phyloP scores from a whole-genome alignment of 345 rosid species.

The Brassica incana region DNA sequence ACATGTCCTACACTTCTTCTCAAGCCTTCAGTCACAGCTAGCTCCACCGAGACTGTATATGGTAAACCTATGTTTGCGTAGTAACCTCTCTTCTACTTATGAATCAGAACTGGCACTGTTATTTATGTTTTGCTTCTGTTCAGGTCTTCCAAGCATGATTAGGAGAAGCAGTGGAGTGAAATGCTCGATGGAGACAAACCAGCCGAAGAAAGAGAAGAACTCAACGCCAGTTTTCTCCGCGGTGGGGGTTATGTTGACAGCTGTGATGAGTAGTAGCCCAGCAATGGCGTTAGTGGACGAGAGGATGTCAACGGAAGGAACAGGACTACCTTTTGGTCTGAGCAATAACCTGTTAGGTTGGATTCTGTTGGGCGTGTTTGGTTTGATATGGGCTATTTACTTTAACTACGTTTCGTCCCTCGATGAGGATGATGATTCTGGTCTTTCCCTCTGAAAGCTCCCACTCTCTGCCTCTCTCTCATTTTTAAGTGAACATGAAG shows the following conservation, averaged over 20 bases:
- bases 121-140: background rate
- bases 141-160: conserved; percentile 58
- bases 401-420: conserved; percentile 47
- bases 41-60: conserved; percentile 45
- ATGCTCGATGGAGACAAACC: conserved; percentile 43
- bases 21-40: conserved; percentile 36
- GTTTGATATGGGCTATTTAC: conserved; percentile 74
- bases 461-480: background rate
- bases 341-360: conserved; percentile 90
- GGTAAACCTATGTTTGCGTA: conserved; percentile 43
- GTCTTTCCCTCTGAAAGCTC: conserved; percentile 62
- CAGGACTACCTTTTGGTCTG: conserved; percentile 77
- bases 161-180: conserved; percentile 53
- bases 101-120: background rate
- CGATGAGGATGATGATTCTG: conserved; percentile 87
- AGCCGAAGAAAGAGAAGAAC: conserved; percentile 17
- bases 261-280: conserved; percentile 54
- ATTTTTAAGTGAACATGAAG: background rate
- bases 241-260: conserved; percentile 48
- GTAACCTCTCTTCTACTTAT: background rate
- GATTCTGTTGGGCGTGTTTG: conserved; percentile 77
- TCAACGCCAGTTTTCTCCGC: conserved; percentile 37
- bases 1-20: conserved; percentile 37
- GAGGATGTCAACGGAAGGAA: conserved; percentile 78
- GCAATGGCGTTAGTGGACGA: conserved; percentile 86